Evolutionary conservation across 2,329 filamentous ascomycete genomes (phyloP), one percentile per base, ranked within the genome.

Genomic region (Myotisia sp.): DNA sequence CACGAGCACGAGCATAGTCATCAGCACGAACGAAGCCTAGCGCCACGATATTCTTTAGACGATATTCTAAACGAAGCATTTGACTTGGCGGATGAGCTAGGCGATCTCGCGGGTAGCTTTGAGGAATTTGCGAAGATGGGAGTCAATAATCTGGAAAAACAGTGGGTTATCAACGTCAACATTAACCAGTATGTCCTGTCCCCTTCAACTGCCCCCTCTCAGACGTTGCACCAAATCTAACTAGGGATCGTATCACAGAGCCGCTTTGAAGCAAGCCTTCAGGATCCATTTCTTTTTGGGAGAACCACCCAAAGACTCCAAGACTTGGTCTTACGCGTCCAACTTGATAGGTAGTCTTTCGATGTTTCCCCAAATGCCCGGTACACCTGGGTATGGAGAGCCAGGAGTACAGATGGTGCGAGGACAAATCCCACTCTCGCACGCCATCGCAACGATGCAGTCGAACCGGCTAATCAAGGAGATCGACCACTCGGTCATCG

Each of bases 261-360:
- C 14, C 37, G 71, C 71, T 2, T 53, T 79, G 6, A 61, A 67
- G 7, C 69, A 67, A 1, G 71, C 76, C 0, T 82, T 77, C 47
- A 65, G 63, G 35, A 60, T 87, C 13, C 71, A 77, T 48, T 60
- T 86, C 38, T 86, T 85, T 55, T 50, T 84, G 2, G 79, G 75
- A 0, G 50, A 63, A 2, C 58, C 63, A 2, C 58, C 67, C 0
- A 43, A 47, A 3, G 58, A 73, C 24, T 46, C 60, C 1, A 42
- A 43, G 4, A 46, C 51, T 1, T 81, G 76, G 76, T 49, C 62
- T 1, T 50, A 52, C 26, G 64, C 69, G 0, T 47, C 56, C 1
- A 75, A 70, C 40, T 63, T 78, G 6, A 64, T 78, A 2, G 79
- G 79, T 2, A 70, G 69, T 0, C 67, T 77, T 42, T 69, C 67